phyloP scores from a whole-genome alignment of 208 protist species.

The Wallacemonas rigidus region DNA sequence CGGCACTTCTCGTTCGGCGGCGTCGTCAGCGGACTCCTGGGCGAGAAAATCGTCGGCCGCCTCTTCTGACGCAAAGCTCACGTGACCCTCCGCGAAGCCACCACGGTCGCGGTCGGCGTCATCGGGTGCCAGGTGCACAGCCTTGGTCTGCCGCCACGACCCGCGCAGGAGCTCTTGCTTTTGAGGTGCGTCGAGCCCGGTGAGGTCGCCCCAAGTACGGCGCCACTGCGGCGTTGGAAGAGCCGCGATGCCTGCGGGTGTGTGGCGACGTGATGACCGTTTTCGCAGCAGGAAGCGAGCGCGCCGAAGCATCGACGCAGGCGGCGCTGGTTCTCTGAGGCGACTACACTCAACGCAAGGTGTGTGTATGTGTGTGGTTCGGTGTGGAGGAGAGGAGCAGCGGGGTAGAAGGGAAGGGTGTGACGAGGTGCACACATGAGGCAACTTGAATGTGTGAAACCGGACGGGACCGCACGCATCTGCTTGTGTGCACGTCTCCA shows the following conservation, averaged over 20 bases:
- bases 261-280: constrained; percentile 1
- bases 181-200: constrained; percentile 33
- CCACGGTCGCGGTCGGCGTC: constrained; percentile 43
- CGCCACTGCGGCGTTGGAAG: constrained; percentile 38
- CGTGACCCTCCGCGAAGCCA: constrained; percentile 30
- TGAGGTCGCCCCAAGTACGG: constrained; percentile 43
- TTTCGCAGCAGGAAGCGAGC: constrained; percentile 23
- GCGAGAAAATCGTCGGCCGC: constrained; percentile 52
- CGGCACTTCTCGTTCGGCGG: constrained; percentile 38
- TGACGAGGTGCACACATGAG: not conserved
- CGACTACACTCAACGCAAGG: not conserved
- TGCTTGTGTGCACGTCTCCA: no score
- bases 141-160: constrained; percentile 41
- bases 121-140: constrained; percentile 49
- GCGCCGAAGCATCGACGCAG: not conserved
- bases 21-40: constrained; percentile 45
- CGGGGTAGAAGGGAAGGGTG: not conserved
- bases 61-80: constrained; percentile 67
- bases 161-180: constrained; percentile 52
- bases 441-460: not conserved
- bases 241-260: constrained; percentile 7
- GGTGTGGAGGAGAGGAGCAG: constrained; percentile 1
- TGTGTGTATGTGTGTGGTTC: not conserved
- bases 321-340: no score
- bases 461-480: no score